Evolutionary conservation across 2,329 filamentous ascomycete genomes (phyloP), one percentile per base, ranked within the genome.

Genomic region (Penicillium sp.): DNA sequence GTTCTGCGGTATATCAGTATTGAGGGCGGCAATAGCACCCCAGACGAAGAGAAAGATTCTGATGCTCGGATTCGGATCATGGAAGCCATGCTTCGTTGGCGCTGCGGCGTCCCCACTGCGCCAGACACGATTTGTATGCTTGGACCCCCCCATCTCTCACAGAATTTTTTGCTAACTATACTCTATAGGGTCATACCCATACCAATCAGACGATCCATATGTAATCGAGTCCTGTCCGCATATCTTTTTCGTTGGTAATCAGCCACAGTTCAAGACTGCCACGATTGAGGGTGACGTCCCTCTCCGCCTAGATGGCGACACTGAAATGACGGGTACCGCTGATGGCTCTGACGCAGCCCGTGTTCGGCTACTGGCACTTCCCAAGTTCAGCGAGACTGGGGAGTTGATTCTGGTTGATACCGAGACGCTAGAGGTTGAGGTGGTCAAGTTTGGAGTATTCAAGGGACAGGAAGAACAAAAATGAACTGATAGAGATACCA

Each of bases 81-180:
- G 89, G 94, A 97, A 74, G 87, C 87, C 54, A 94, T 96, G 85
- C 86, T 96, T 62, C 82, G 91, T 56, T 99, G 94, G 94, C 83
- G 94, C 58, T 90, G 91, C 68, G 86, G 86, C 61, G 94, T 94
- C 6, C 94, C 94, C 1, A 99, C 94, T 0, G 94, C 94, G 1
- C 94, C 95, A 0, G 95, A 99, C 73, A 99, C 95, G 0, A 71
- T 99, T 41, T 96, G 91, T 93, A 80, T 80, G 89, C 79, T 54
- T 27, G 37, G 42, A n/a, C 13, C 23, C 40, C 15, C 40, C 13
- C n/a, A 7, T 27, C 52, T 35, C 10, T 6, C 12, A 13, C 1
- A 23, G 23, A 16, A 29, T n/a, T 8, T 15, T 13, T 42, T 51
- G 46, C 57, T 64, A 54, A 69, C 44, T 32, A 54, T 38, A 8